Evolutionary conservation across 2,329 filamentous ascomycete species (phyloP), one percentile per base, ranked within the genome.

Genomic region (Pestalotiopsis sp.): DNA sequence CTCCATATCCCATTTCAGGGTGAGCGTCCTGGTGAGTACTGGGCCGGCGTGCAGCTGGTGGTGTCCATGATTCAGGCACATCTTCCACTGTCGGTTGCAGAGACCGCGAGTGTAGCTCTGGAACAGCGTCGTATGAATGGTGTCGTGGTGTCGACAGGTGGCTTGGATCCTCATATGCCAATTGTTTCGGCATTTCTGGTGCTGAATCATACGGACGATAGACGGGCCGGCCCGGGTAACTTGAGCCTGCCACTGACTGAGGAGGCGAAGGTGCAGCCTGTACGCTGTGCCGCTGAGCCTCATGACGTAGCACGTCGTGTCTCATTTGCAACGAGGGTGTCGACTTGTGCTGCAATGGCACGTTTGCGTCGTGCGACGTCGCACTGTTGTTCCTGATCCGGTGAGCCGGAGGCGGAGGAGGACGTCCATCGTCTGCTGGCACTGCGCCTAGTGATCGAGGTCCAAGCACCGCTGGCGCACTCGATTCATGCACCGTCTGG

Each of bases 11-110:
- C 65, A 75, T 71, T 62, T 84, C 82, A 27, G 83, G 81, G n/a
- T 77, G 76, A 5, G 73, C 68, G 57, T 73, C 66, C 36, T 7
- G 75, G 1, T 75, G 73, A 5, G 72, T 74, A n/a, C 74, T 74
- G 38, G 68, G 70, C 45, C 74, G 72, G 20, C 75, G 73, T 4
- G 70, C 66, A 59, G 71, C 75, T 12, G 78, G 78, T 9, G 78
- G 78, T 12, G 76, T 79, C 78, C 78, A 79, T 1, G 86, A 85
- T 63, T 90, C 88, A 4, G 89, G 89, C 5, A 85, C 88, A 71
- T 92, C 90, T 75, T 92, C 90, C 5, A 89, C 89, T 6, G 86
- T 90, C 2, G 86, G 88, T 73, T 90, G 89, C 86, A 89, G 85
- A 0, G 85, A 84, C 69, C 83, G 82, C 73, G 82, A 80, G 56